These are phyloP conservation scores for Cantharellus cinnabarinus DNA, from an alignment of 768 basidiomycete species.

Conservation along the genomic window DNA sequence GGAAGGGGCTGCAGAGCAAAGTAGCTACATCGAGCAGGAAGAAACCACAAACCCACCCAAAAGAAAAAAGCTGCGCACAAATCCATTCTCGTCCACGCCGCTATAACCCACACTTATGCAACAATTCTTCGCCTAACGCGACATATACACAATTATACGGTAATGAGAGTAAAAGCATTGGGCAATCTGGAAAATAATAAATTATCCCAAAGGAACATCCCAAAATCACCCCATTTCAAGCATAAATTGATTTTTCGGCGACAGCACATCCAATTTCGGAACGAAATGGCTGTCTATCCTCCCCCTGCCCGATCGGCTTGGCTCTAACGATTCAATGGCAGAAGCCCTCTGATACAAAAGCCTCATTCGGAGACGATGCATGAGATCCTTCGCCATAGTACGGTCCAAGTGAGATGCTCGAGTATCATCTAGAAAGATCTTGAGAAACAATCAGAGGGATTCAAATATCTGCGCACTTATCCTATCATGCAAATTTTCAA, in stretches of 20 bases:
- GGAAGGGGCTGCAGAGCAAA: neutral
- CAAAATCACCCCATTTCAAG: no score
- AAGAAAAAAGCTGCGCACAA: neutral
- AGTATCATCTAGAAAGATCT: slow-evolving; percentile 2
- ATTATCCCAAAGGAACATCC: no score
- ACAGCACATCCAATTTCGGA: no score
- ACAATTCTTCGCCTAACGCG: no score
- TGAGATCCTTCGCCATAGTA: slow-evolving; percentile 6
- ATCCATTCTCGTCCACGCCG: no score
- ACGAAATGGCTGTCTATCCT: no score
- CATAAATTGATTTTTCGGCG: no score
- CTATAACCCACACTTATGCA: no score
- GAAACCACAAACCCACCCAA: neutral
- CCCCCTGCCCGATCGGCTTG: no score
- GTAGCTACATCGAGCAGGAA: neutral
- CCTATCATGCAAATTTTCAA: neutral
- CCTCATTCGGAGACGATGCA: slow-evolving; percentile 5
- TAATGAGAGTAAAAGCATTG: no score
- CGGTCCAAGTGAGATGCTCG: slow-evolving; percentile 6
- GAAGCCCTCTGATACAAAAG: slow-evolving; percentile 1
- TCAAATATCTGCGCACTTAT: neutral
- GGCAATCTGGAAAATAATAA: no score
- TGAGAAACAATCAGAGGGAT: neutral
- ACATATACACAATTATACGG: no score
- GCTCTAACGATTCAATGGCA: neutral